Evolutionary conservation across 345 rosid genomes (phyloP).

Genomic region (Isatis tinctoria): DNA sequence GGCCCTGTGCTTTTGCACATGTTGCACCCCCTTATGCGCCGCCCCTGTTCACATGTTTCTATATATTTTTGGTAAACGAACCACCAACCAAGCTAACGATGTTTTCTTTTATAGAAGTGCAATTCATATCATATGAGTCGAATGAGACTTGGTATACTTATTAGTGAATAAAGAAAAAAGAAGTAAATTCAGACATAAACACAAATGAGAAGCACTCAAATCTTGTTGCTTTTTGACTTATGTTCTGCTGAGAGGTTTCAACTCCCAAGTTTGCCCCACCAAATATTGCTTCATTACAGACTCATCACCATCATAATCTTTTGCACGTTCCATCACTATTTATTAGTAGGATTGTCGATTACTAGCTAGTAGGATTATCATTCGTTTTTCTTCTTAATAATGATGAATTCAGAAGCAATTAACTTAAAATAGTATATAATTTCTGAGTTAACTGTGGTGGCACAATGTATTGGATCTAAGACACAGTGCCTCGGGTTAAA

Average conservation of each 20-base stretch:
- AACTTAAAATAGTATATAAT: not conserved
- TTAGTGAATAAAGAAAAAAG: not conserved
- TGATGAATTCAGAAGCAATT: not conserved
- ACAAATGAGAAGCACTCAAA: conserved; percentile 22
- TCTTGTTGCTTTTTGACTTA: conserved; percentile 13
- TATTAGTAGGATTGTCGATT: not conserved
- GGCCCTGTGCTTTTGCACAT: too few relatives aligned
- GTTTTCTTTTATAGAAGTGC: not conserved
- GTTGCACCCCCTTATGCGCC: too few relatives aligned
- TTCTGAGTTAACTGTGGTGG: not conserved
- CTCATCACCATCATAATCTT: conserved; percentile 22
- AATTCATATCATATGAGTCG: not conserved
- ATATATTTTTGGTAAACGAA: not conserved
- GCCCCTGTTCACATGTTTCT: not conserved
- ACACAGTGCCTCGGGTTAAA: not conserved
- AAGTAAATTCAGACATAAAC: not conserved
- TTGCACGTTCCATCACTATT: conserved; percentile 20
- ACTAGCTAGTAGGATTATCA: not conserved
- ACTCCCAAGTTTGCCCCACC: not conserved
- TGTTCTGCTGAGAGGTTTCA: not conserved
- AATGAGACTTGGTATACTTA: not conserved
- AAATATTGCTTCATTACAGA: conserved; percentile 3
- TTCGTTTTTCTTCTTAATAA: not conserved
- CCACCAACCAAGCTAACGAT: not conserved
- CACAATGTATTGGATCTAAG: not conserved